Evolutionary conservation across 768 basidiomycete species (phyloP).

Genomic region (Auriscalpium microsporum): DNA sequence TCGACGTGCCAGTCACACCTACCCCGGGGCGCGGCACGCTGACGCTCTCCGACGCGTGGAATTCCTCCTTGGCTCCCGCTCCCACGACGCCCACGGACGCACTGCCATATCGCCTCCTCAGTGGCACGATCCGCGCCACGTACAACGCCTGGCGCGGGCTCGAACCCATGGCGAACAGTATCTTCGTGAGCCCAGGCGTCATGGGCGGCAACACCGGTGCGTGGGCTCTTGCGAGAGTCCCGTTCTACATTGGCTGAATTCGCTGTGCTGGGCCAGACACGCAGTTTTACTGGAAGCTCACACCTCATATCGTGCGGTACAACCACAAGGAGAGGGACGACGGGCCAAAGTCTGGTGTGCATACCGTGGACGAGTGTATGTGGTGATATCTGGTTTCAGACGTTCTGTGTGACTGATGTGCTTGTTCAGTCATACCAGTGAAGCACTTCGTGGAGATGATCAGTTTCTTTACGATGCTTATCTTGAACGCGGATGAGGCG

Average conservation of each 20-base stretch:
- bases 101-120: slow-evolving; percentile 31
- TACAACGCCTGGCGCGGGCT: slow-evolving; percentile 24
- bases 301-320: slow-evolving; percentile 11
- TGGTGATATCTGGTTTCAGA: not conserved
- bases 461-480: slow-evolving; percentile 54
- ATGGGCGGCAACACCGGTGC: slow-evolving; percentile 29
- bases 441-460: slow-evolving; percentile 55
- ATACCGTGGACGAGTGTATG: slow-evolving; percentile 69
- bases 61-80: slow-evolving; percentile 29
- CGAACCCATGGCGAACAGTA: slow-evolving; percentile 11
- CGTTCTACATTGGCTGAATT: not conserved
- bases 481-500: slow-evolving; percentile 59
- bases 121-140: slow-evolving; percentile 35
- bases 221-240: slow-evolving; percentile 1
- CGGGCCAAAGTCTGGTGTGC: slow-evolving; percentile 35
- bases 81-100: slow-evolving; percentile 34
- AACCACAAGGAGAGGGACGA: slow-evolving; percentile 14
- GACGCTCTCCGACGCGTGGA: slow-evolving; percentile 29
- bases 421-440: slow-evolving; percentile 34
- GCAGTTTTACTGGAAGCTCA: slow-evolving; percentile 11
- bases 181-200: slow-evolving; percentile 32
- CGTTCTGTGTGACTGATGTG: not conserved
- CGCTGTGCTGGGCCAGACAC: slow-evolving; percentile 6
- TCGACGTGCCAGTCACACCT: slow-evolving; percentile 27
- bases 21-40: slow-evolving; percentile 27